These are phyloP conservation scores for Tillandsia leiboldiana DNA, from an alignment of 176 grass and related monocot species.

Conservation along the genomic window DNA sequence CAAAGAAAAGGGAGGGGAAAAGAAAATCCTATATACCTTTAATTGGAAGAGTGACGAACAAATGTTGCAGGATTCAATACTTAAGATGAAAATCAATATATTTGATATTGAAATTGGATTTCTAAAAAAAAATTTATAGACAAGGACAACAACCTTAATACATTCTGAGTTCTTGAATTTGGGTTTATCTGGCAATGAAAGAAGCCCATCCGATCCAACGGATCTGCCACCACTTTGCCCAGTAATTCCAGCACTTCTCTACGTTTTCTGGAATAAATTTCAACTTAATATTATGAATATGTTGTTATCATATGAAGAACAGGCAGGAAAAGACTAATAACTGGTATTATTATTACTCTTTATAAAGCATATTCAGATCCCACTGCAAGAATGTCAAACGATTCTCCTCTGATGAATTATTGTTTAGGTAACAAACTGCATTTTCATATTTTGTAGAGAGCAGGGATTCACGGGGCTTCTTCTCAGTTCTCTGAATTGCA, in stretches of 20 bases:
- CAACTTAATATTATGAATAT: background rate
- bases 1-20: no score
- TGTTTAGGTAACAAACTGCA: slow-evolving; percentile 62
- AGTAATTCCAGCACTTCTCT: slow-evolving; percentile 68
- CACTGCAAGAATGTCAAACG: slow-evolving; percentile 81
- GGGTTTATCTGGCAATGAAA: slow-evolving; percentile 61
- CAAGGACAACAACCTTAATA: slow-evolving; percentile 31
- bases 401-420: slow-evolving; percentile 40
- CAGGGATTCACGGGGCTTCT: slow-evolving; percentile 70
- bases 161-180: slow-evolving; percentile 28
- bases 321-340: slow-evolving; percentile 21
- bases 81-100: no score
- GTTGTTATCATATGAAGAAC: background rate
- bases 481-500: slow-evolving; percentile 48
- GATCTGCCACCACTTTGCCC: slow-evolving; percentile 53
- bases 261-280: slow-evolving; percentile 44
- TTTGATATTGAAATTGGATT: no score
- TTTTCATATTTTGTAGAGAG: slow-evolving; percentile 70
- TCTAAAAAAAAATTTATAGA: slow-evolving; percentile 35
- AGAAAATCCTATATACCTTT: no score
- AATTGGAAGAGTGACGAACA: no score
- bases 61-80: no score
- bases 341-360: slow-evolving; percentile 33
- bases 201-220: slow-evolving; percentile 65
- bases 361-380: slow-evolving; percentile 86